Evolutionary conservation across 1,284 basidiomycete genomes (phyloP).

Genomic region (Melampsora americana): DNA sequence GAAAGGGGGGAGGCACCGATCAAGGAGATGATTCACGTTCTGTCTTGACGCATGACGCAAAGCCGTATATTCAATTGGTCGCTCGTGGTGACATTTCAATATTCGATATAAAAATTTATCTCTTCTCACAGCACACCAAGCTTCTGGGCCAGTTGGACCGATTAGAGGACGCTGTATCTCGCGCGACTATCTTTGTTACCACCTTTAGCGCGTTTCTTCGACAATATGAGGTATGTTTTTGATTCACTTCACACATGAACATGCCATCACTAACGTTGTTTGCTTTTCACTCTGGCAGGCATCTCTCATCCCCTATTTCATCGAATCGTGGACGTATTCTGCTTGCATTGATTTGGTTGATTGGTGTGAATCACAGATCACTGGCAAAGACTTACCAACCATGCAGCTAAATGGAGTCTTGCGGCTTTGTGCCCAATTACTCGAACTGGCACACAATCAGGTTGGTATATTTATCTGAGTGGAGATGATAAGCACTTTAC

Average conservation of each 20-base stretch:
- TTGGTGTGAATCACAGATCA: conserved; percentile 76
- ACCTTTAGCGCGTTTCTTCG: conserved; percentile 74
- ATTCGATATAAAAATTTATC: conserved; percentile 88
- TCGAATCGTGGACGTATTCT: conserved; percentile 87
- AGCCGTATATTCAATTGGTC: conserved; percentile 83
- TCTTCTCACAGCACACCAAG: conserved; percentile 79
- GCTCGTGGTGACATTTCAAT: conserved; percentile 85
- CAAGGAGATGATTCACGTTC: conserved; percentile 46
- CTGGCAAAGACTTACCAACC: conserved; percentile 53
- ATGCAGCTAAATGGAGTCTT: conserved; percentile 53
- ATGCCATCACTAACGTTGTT: background rate
- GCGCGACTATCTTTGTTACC: conserved; percentile 69
- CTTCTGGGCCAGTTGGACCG: conserved; percentile 71
- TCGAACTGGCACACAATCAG: conserved; percentile 75
- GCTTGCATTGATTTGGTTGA: conserved; percentile 82
- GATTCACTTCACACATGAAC: background rate
- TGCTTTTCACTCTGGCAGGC: background rate
- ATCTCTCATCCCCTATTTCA: conserved; percentile 27
- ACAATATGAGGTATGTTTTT: conserved; percentile 66
- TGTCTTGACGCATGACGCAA: conserved; percentile 63
- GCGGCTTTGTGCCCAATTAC: conserved; percentile 67
- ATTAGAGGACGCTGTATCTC: conserved; percentile 66
- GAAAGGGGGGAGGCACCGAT: conserved; percentile 67
- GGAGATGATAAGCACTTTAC: background rate
- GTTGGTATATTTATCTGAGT: conserved; percentile 56